phyloP scores from a whole-genome alignment of 768 basidiomycete genomes.

The Melanogaster broomeanus region DNA sequence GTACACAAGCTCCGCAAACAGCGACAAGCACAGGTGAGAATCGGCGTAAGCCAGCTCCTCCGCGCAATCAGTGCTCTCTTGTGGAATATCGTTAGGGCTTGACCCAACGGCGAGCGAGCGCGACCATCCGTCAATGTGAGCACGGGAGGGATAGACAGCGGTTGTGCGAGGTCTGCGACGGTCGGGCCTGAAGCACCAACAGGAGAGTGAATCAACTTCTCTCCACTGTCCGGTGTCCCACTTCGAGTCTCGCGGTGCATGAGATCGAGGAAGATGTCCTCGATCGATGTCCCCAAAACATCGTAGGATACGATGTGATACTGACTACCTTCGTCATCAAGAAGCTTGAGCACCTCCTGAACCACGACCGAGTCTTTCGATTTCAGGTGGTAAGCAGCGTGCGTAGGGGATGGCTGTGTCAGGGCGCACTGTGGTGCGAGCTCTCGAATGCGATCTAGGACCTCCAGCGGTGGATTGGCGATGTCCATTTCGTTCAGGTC shows the following conservation, averaged over 20 bases:
- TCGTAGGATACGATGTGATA: conserved; percentile 57
- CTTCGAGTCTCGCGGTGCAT: conserved; percentile 46
- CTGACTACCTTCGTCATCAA: conserved; percentile 45
- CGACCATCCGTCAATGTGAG: conserved; percentile 54
- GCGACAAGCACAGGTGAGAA: conserved; percentile 55
- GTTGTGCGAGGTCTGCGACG: conserved; percentile 1
- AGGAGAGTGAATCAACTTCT: conserved; percentile 17
- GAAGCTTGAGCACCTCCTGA: conserved; percentile 52
- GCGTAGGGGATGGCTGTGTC: conserved; percentile 43
- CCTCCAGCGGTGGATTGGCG: conserved; percentile 15
- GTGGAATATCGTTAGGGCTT: conserved; percentile 72
- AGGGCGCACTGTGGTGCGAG: conserved; percentile 48
- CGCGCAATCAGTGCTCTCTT: conserved; percentile 67
- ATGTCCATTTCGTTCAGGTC: conserved; percentile 32
- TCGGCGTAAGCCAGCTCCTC: conserved; percentile 68
- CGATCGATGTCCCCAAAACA: conserved; percentile 72
- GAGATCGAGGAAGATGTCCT: conserved; percentile 78
- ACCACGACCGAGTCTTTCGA: conserved; percentile 58
- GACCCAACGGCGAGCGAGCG: conserved; percentile 54
- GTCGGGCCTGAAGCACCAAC: not conserved
- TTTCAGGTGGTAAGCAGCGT: conserved; percentile 57
- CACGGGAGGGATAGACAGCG: conserved; percentile 8
- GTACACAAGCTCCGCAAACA: conserved; percentile 65
- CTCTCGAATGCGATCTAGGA: conserved; percentile 44
- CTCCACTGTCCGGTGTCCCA: conserved; percentile 26